Evolutionary conservation across 2,329 filamentous ascomycete species (phyloP), one percentile per base, ranked within the genome.

Genomic region (Fusarium abutilonis): DNA sequence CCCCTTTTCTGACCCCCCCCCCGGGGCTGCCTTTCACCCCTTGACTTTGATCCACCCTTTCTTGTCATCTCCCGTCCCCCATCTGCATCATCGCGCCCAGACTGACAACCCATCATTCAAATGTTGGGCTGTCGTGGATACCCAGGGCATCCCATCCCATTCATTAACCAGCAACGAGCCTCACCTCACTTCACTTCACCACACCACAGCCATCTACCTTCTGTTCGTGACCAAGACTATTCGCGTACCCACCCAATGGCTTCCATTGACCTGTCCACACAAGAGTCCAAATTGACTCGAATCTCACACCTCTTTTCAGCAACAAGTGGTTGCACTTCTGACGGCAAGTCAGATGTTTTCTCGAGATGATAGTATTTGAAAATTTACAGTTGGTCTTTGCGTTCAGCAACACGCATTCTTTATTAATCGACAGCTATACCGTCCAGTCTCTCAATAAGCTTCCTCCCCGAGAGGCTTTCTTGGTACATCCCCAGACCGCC

Each of bases 11-110:
- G 19, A n/a, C 11, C 39, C 40, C 55, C 42, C 11, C 39, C 42
- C 55, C 42, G 40, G 48, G 34, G 48, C 55, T 60, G 42, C n/a
- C 55, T 45, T 23, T 40, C 55, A 43, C 55, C 42, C 54, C 55
- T 51, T 29, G 29, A 41, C 36, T 19, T 31, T 50, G 60, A 34
- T 41, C 64, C 66, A 69, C 52, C 49, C 48, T 56, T 46, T 56
- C 53, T 67, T 69, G 66, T 67, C 61, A 69, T 61, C 66, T 64
- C 63, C 59, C 56, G 58, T 51, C 56, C 60, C 53, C 63, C 51
- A 57, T 63, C 62, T 48, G 42, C 54, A 64, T 63, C 63, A 40
- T 57, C 62, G 60, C 54, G 32, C 42, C 50, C 58, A 60, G 58
- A 60, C 59, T 48, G 46, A 49, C 41, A 35, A 40, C 57, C 62